Evolutionary conservation across 75 land plant species (phyloP), one percentile per base, ranked within the genome.

Genomic region (Chamaecyparis obtusa): DNA sequence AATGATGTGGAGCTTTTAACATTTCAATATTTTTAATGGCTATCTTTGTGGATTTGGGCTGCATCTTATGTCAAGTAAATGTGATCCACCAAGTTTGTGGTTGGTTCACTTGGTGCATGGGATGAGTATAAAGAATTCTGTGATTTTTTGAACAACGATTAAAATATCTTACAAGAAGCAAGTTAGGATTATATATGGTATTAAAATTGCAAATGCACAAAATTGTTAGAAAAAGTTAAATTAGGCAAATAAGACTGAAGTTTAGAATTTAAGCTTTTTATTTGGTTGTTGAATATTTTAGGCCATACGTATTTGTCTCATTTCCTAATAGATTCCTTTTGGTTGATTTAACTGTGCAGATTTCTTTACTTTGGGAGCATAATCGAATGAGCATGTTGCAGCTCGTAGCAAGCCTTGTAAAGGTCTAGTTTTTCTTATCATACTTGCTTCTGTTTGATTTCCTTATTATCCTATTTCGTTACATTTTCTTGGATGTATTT

Each of bases 321-420:
- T 11, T 81, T 44, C 83, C 44, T 24, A 44, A 11, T 30, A 81
- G 2, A n/a, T 81, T 81, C 46, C 32, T 81, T 81, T 44, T 81
- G 46, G 3, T 11, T 44, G 48, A 27, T 81, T 27, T 39, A 81
- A 81, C 48, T 85, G 9, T 91, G 88, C 93, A 97, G 99, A 91
- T 97, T 85, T 91, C 96, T 51, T 86, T 84, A 27, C 87, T 98
- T 43, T 98, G 95, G 95, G 95, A 93, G 51, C 90, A 93, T 85
- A 97, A 98, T 86, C 95, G 90, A 87, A 87, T 90, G 93, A 98
- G 99, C 89, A 95, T 98, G 99, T 89, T 98, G 72, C 88, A 92
- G 87, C 96, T 98, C 88, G 95, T 98, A 85, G 96, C 96, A 75
- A 93, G 94, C 57, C 86, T 95, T 85, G 92, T 93, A 9, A 95